Base-by-base conservation (phyloP, 179 eudicot genomes). In the Spinacia oleracea region DNA sequence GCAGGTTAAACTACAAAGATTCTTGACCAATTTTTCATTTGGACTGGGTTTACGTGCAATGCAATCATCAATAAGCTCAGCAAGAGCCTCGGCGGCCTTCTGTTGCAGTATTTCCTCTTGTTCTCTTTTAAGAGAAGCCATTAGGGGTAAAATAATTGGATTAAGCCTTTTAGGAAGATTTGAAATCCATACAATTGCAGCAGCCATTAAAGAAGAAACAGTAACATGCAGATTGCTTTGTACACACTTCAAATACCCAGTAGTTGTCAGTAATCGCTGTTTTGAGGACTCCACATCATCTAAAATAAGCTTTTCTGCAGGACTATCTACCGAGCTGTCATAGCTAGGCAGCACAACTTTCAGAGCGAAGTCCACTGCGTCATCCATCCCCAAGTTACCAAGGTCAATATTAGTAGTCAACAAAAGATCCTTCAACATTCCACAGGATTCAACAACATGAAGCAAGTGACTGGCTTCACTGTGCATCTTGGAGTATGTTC, bases 31-130 rank as follows among this genome's bases (percentile, higher is more conserved):
- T 89, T 96, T 96, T 82, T 96, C 98, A 82, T 94, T 92, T 1
- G 99, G 99, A 80, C 99, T 78, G 70, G 99, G 99, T 83, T 90
- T 96, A 21, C 99, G 97, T 16, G 81, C 74, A 78, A 89, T 86
- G 72, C 99, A 96, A 74, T 81, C 86, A 76, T 82, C 88, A 58
- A 96, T 90, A 77, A 96, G 98, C 87, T 96, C 97, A 18, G 95
- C 97, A 72, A 96, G 93, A 72, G 97, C 96, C 74, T 96, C 99
- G 77, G 98, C 97, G 64, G 97, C 94, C 91, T 90, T 94, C 67
- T 88, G 83, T 84, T 96, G 99, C 80, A 96, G 82, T 74, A 94
- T 89, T 80, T 96, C 99, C 88, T 96, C 99, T 89, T 96, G 98
- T 78, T 94, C 99, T 85, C 93, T 89, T 78, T 89, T 96, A 50